Percentiles rank a stretch among this genome's conserved stretches.
phyloP scores from a whole-genome alignment of 768 basidiomycete species.

The Pholiota molesta region DNA sequence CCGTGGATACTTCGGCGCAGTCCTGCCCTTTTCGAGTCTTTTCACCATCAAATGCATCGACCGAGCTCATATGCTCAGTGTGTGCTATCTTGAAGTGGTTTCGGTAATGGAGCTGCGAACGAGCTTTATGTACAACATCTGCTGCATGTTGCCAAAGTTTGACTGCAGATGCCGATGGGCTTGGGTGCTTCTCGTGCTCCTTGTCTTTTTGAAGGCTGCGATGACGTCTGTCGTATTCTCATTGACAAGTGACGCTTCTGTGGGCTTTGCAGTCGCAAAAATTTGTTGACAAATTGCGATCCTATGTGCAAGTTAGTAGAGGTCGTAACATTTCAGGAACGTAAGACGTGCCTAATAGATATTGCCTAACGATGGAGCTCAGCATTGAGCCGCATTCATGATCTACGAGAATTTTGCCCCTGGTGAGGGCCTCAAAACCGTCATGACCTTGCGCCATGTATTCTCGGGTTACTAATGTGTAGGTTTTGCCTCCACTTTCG shows the following conservation, averaged over 20 bases:
- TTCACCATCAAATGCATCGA: conserved; percentile 75
- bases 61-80: conserved; percentile 75
- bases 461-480: conserved; percentile 83
- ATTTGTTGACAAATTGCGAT: conserved; percentile 71
- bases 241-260: conserved; percentile 36
- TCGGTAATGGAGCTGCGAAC: conserved; percentile 56
- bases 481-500: conserved; percentile 56
- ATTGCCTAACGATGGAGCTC: conserved; percentile 80
- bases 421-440: conserved; percentile 72
- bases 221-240: conserved; percentile 38
- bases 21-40: conserved; percentile 40
- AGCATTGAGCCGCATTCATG: conserved; percentile 82
- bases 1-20: conserved; percentile 19
- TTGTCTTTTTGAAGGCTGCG: conserved; percentile 16
- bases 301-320: conserved; percentile 41
- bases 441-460: conserved; percentile 88
- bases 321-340: not conserved
- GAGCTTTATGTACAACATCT: conserved; percentile 42
- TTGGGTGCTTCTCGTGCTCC: not conserved
- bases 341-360: conserved; percentile 66
- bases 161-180: conserved; percentile 23
- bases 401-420: conserved; percentile 71
- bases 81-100: conserved; percentile 61
- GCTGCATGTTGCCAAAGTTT: conserved; percentile 54
- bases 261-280: conserved; percentile 44